phyloP scores from a whole-genome alignment of 805 yeast genomes.

The Blastobotrys chiropterorum region DNA sequence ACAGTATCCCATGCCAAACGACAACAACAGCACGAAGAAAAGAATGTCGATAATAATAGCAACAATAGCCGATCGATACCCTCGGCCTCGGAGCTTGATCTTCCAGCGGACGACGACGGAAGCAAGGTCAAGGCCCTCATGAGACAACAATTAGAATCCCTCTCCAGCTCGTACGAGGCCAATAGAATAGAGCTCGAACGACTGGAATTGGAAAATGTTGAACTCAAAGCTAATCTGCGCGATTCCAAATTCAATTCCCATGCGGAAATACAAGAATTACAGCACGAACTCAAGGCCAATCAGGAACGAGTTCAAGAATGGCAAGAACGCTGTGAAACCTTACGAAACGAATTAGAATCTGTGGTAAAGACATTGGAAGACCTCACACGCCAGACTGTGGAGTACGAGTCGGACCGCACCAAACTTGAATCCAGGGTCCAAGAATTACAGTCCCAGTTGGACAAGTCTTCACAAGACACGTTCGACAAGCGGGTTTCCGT shows the following conservation, averaged over 20 bases:
- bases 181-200: constrained; percentile 20
- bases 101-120: not conserved
- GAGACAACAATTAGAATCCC: constrained; percentile 15
- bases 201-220: constrained; percentile 23
- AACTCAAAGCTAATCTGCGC: constrained; percentile 19
- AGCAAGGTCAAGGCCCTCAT: constrained; percentile 13
- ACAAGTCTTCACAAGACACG: constrained; percentile 11
- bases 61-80: not conserved
- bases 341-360: constrained; percentile 27
- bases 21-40: not conserved
- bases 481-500: constrained; percentile 18
- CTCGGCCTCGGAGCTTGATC: not conserved
- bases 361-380: constrained; percentile 31
- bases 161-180: constrained; percentile 17
- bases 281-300: constrained; percentile 19
- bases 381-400: constrained; percentile 33
- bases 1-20: not conserved
- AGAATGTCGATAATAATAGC: not conserved
- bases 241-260: constrained; percentile 20
- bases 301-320: constrained; percentile 24
- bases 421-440: constrained; percentile 25
- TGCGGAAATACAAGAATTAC: constrained; percentile 21
- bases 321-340: constrained; percentile 26
- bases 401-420: constrained; percentile 28
- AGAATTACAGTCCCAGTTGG: constrained; percentile 20